phyloP scores from a whole-genome alignment of 2,329 filamentous ascomycete genomes.

The Ceratocystis albifundus region DNA sequence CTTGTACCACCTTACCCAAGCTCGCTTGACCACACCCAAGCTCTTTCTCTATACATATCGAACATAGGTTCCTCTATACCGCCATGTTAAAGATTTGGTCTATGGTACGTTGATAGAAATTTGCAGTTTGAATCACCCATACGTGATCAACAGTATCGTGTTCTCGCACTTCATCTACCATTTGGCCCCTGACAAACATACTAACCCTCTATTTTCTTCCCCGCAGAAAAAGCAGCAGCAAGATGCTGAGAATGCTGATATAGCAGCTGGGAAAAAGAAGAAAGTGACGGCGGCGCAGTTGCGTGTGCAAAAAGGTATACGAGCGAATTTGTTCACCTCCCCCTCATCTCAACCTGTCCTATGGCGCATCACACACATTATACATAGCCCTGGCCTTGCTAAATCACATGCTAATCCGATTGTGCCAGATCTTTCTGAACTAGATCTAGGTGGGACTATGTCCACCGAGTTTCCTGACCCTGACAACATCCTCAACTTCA shows the following conservation, averaged over 20 bases:
- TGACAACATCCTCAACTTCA: slow-evolving; percentile 77
- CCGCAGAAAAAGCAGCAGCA: slow-evolving; percentile 90
- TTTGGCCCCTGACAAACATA: neutral
- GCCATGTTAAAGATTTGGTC: slow-evolving; percentile 98
- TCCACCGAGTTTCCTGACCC: slow-evolving; percentile 68
- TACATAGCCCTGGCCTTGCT: neutral
- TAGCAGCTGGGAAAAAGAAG: slow-evolving; percentile 76
- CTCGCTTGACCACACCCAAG: neutral
- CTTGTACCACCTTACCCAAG: neutral
- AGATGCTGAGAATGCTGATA: slow-evolving; percentile 75
- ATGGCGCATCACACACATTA: neutral
- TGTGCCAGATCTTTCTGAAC: slow-evolving; percentile 60
- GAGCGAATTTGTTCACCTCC: neutral
- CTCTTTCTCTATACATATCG: neutral
- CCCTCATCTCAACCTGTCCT: neutral
- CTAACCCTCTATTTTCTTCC: neutral
- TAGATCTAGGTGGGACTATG: slow-evolving; percentile 70
- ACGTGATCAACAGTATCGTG: too few species aligned
- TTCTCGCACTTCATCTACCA: slow-evolving; percentile 23
- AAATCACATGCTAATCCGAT: slow-evolving; percentile 4
- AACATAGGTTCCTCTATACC: neutral
- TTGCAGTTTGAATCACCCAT: too few species aligned
- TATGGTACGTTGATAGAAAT: slow-evolving; percentile 53
- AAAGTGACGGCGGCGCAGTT: slow-evolving; percentile 95
- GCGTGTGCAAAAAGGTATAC: slow-evolving; percentile 82